Conservation (phyloP, 176 grass and related monocot species). For the Aegilops longissima region DNA sequence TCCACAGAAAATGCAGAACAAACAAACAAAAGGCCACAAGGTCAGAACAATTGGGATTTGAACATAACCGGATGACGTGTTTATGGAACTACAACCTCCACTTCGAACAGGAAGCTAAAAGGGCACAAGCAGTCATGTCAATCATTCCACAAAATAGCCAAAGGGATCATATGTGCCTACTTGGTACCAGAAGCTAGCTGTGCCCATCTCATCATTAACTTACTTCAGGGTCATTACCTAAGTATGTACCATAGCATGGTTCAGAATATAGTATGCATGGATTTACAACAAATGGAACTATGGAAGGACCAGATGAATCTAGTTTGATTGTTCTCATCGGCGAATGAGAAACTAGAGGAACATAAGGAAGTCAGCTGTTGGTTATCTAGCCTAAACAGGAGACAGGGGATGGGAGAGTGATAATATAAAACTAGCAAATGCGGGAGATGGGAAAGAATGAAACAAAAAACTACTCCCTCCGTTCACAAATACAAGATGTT, state of each 20-base stretch:
- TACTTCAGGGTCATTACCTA: neutral
- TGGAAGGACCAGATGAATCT: neutral
- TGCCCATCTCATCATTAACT: neutral
- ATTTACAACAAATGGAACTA: neutral
- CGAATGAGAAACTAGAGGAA: neutral
- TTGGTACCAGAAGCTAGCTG: neutral
- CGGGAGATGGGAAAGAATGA: neutral
- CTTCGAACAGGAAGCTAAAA: neutral
- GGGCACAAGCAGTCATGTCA: neutral
- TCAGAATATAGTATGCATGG: neutral
- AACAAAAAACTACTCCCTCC: too few relatives aligned
- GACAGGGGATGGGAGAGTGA: neutral
- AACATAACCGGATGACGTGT: neutral
- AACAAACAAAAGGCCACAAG: neutral
- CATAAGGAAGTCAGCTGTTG: neutral
- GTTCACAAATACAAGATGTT: too few relatives aligned
- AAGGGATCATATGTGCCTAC: neutral
- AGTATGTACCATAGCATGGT: neutral
- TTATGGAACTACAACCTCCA: conserved; percentile 9
- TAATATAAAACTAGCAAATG: neutral
- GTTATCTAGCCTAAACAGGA: neutral
- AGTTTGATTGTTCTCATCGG: neutral
- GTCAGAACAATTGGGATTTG: neutral
- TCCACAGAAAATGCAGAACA: neutral
- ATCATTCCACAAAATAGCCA: neutral